These are phyloP conservation scores for Cladosporium sp. DNA, from an alignment of 2,329 filamentous ascomycete species.

Conservation along the genomic window DNA sequence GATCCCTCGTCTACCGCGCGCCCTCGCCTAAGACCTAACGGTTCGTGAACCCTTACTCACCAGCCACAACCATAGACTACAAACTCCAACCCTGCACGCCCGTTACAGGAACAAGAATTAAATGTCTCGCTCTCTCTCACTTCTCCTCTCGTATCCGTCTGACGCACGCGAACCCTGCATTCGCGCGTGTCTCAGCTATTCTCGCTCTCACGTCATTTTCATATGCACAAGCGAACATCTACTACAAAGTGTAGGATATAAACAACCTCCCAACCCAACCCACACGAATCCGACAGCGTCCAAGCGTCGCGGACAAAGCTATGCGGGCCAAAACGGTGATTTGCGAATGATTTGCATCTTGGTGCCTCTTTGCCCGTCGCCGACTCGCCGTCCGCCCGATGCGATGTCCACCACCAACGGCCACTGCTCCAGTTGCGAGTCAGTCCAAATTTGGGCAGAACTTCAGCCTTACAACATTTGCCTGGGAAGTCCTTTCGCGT, in stretches of 20 bases:
- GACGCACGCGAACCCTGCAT: neutral
- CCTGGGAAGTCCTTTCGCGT: neutral
- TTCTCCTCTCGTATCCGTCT: neutral
- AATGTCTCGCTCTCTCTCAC: neutral
- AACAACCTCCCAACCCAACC: neutral
- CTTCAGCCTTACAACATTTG: neutral
- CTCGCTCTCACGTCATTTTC: neutral
- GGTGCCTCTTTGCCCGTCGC: neutral
- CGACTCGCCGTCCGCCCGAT: neutral
- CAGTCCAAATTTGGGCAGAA: neutral
- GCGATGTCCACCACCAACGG: neutral
- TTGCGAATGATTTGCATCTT: neutral
- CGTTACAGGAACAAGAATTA: neutral
- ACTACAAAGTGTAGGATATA: neutral
- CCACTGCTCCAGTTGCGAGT: neutral
- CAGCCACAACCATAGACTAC: neutral
- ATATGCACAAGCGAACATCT: neutral
- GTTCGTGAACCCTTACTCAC: neutral
- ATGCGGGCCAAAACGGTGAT: neutral
- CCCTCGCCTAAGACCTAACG: neutral
- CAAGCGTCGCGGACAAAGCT: neutral
- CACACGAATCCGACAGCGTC: neutral
- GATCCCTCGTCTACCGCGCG: neutral
- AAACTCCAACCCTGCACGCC: neutral
- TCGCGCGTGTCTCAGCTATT: neutral